Percentiles rank a stretch among this genome's conserved stretches.
Evolutionary conservation across 148 eudicot species (phyloP).

Genomic region (Vaccinium macrocarpon): DNA sequence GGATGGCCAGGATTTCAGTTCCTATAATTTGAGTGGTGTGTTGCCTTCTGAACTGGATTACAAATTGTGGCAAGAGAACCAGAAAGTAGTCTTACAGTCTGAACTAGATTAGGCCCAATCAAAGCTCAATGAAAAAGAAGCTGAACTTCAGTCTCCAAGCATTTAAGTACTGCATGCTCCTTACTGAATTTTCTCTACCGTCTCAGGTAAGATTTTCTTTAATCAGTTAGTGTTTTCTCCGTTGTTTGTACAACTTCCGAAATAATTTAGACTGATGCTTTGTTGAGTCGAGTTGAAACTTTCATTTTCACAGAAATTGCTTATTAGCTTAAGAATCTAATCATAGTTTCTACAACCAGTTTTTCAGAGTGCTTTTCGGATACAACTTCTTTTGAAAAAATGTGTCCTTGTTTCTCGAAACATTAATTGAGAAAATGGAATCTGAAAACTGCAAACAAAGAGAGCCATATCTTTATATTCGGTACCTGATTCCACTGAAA

Average conservation of each 20-base stretch:
- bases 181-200: conserved; percentile 51
- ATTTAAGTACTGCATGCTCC: conserved; percentile 64
- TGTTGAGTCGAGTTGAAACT: background rate
- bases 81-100: conserved; percentile 39
- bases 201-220: conserved; percentile 36
- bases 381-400: background rate
- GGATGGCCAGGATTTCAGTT: conserved; percentile 21
- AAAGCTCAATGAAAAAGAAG: conserved; percentile 58
- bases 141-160: conserved; percentile 49
- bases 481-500: too few species aligned
- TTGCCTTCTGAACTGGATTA: conserved; percentile 49
- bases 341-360: background rate
- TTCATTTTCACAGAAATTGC: background rate
- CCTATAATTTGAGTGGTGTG: conserved; percentile 37
- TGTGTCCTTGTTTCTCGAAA: background rate
- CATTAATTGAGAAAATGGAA: background rate
- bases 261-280: background rate
- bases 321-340: background rate
- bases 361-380: background rate
- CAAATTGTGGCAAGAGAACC: conserved; percentile 59
- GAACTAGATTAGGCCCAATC: conserved; percentile 53
- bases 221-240: background rate
- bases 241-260: background rate
- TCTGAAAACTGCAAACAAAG: background rate
- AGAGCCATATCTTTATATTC: background rate